These are phyloP conservation scores for Scytalidium lignicola DNA, from an alignment of 2,329 filamentous ascomycete species.

Conservation along the genomic window DNA sequence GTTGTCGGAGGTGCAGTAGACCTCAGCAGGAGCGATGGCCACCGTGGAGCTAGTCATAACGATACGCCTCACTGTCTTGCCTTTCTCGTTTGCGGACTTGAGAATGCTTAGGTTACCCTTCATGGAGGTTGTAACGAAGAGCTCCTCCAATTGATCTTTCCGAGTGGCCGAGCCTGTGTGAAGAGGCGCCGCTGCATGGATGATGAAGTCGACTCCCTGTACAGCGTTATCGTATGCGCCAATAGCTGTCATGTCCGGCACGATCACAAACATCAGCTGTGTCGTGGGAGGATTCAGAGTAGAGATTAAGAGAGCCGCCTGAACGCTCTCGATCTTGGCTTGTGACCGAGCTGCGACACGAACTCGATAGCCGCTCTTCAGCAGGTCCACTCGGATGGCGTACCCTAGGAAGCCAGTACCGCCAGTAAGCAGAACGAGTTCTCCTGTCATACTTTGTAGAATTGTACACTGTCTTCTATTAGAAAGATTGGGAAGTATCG, in stretches of 20 bases:
- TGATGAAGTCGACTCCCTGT: constrained; percentile 29
- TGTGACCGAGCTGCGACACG: constrained; percentile 31
- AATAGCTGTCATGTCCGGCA: constrained; percentile 28
- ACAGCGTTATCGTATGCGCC: constrained; percentile 34
- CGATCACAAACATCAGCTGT: constrained; percentile 16
- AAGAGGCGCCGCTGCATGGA: constrained; percentile 8
- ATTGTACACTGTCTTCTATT: background rate
- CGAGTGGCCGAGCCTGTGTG: constrained; percentile 29
- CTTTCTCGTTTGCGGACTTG: constrained; percentile 14
- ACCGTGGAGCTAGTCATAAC: constrained; percentile 26
- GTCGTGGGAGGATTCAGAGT: constrained; percentile 13
- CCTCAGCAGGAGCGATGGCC: constrained; percentile 16
- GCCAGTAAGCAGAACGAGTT: constrained; percentile 30
- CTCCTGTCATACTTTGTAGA: background rate
- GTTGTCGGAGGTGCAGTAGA: background rate
- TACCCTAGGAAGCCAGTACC: constrained; percentile 34
- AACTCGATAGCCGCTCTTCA: constrained; percentile 31
- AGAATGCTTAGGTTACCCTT: constrained; percentile 21
- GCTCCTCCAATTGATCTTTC: constrained; percentile 4
- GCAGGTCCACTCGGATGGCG: constrained; percentile 25
- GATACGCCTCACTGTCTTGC: constrained; percentile 18
- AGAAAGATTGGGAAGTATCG: background rate
- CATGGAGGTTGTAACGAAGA: constrained; percentile 8
- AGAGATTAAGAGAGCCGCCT: constrained; percentile 22
- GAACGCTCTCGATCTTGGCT: constrained; percentile 25